These are phyloP conservation scores for Aspergillus ochraceus DNA, from an alignment of 2,329 filamentous ascomycete genomes.

Conservation along the genomic window DNA sequence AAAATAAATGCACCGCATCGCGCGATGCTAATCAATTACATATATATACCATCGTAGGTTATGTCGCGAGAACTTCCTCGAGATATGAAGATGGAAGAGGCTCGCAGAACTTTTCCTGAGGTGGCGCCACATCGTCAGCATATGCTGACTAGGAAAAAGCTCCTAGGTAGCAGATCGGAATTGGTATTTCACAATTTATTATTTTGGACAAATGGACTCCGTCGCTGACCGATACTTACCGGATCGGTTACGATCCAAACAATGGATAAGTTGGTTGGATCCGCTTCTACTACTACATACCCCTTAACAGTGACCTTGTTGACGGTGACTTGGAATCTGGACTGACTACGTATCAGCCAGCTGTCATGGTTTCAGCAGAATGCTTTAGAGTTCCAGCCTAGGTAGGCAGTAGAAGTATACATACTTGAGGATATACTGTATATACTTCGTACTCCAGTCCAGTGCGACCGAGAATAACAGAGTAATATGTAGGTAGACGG, in stretches of 20 bases:
- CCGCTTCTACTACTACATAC: background rate
- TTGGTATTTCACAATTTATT: constrained; percentile 4
- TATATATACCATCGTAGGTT: background rate
- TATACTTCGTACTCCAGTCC: too few species aligned
- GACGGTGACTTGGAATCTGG: too few species aligned
- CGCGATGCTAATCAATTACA: background rate
- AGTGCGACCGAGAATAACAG: background rate
- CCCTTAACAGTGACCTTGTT: background rate
- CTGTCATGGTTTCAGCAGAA: background rate
- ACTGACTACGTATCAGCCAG: too few species aligned
- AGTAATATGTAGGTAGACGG: background rate
- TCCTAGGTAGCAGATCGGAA: constrained; percentile 14
- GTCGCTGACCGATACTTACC: background rate
- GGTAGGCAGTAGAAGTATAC: too few species aligned
- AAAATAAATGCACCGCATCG: too few species aligned
- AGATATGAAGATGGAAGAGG: too few species aligned
- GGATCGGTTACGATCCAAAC: background rate
- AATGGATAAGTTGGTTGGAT: background rate
- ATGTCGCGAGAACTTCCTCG: background rate
- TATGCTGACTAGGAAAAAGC: background rate
- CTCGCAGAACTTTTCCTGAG: constrained; percentile 1
- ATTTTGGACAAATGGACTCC: too few species aligned
- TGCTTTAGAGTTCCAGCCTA: too few species aligned
- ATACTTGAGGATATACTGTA: too few species aligned
- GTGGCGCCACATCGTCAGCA: constrained; percentile 16